Base-by-base conservation (phyloP, 441 rosid genomes). In the Macaranga tanarius region DNA sequence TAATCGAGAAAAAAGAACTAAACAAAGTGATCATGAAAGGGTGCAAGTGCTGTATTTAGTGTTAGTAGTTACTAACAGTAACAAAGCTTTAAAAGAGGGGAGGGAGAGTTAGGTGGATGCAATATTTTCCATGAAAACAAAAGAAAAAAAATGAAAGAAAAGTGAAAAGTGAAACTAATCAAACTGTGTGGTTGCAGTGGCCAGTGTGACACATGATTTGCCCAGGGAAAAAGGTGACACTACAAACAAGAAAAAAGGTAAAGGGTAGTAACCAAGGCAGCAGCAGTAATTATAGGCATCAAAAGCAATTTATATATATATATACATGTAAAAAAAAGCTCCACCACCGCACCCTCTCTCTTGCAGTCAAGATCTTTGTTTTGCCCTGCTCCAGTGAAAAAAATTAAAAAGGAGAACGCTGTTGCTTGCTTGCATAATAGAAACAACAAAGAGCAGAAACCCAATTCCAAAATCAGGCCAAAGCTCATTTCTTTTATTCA, bases 121-220 rank as follows among this genome's bases (percentile, higher is more conserved):
- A 45, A 45, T 45, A 8, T 7, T 9, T 9, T 34, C 38, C 38
- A 34, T 34, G 38, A 7, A 4, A 34, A 34, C 6, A 34, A 34
- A 34, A 34, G 38, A 34, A 34, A 7, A 1, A 17, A 8, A 19
- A 42, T 20, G 10, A 10, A 42, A 63, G 10, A 44, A 75, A 79
- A 69, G 38, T 71, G 65, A 68, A 74, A 83, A 75, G 82, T 40
- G 52, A 65, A 80, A 72, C 69, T 58, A 81, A 71, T 58, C 55
- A 77, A 3, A 71, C 70, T 64, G 72, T 50, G 50, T 19, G 67
- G 54, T 60, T 57, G 77, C 73, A 38, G 28, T 73, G 73, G 82
- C 69, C 31, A 70, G 59, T 76, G 84, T 81, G 84, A 84, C 94
- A 84, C 85, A 84, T 86, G 85, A 84, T 84, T 84, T 83, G 82